Percentiles rank a stretch among this genome's conserved stretches.
phyloP scores from a whole-genome alignment of 1,284 basidiomycete genomes.

The Limonomyces culmigenus region DNA sequence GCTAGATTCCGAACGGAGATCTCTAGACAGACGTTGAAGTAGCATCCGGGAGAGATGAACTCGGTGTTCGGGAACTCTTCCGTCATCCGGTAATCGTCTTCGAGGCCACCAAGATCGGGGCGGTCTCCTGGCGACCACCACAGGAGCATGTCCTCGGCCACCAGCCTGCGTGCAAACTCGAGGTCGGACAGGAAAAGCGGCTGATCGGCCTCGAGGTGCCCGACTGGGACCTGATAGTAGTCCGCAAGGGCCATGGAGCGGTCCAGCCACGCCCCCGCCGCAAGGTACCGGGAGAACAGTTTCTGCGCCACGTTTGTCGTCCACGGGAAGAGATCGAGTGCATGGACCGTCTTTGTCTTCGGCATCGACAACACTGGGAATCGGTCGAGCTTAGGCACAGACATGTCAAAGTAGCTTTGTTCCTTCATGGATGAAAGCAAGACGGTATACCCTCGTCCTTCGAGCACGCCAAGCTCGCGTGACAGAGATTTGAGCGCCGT shows the following conservation, averaged over 20 bases:
- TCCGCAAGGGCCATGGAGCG: conserved; percentile 71
- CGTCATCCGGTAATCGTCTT: conserved; percentile 66
- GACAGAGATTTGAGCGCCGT: conserved; percentile 80
- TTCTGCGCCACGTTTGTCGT: conserved; percentile 55
- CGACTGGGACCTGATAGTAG: conserved; percentile 88
- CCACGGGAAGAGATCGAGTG: conserved; percentile 67
- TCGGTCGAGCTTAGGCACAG: conserved; percentile 57
- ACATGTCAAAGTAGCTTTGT: conserved; percentile 69
- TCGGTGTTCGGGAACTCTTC: conserved; percentile 81
- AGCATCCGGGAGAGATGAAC: conserved; percentile 75
- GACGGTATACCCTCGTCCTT: conserved; percentile 57
- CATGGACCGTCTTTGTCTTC: conserved; percentile 56
- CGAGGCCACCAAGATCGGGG: conserved; percentile 91
- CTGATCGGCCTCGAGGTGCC: conserved; percentile 84
- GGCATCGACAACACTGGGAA: conserved; percentile 86
- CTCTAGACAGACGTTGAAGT: conserved; percentile 88
- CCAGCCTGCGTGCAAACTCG: conserved; percentile 76
- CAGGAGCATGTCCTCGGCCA: conserved; percentile 78
- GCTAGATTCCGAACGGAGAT: conserved; percentile 85
- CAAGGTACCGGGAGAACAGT: conserved; percentile 76
- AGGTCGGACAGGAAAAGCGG: conserved; percentile 81
- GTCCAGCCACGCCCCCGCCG: conserved; percentile 67
- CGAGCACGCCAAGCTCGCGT: conserved; percentile 67
- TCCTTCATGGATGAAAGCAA: conserved; percentile 82
- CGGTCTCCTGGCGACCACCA: conserved; percentile 91